Base-by-base conservation (phyloP, 2,329 filamentous ascomycete genomes). In the Geosmithia flava region DNA sequence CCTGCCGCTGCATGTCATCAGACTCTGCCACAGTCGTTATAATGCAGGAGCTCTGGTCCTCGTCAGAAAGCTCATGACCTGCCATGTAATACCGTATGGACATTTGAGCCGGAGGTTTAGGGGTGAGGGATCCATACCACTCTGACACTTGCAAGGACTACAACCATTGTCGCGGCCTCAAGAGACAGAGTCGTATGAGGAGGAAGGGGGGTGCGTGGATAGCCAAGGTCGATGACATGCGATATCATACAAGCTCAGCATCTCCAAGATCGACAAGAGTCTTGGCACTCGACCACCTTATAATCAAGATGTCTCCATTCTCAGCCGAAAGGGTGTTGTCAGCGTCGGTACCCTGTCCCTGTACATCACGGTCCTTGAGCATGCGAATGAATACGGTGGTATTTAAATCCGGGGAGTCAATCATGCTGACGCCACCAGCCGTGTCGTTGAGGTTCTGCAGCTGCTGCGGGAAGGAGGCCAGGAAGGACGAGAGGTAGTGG, bases 381-480 rank as follows among this genome's bases (percentile, higher is more conserved):
- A 86, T 74, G 52, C 91, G 74, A 41, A 89, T 80, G 64, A 98
- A 96, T 2, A 97, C 90, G 7, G 88, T 88, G 2, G 78, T 74
- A 51, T 93, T 85, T 45, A 81, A 68, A 61, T 97, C 93, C 0
- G 93, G 93, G 2, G 78, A 73, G 59, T 95, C 89, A 29, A 97
- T 80, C 93, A 98, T 98, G 67, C 79, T 89, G 49, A 91, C 83
- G 10, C 90, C 90, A 29, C 89, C 91, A 0, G 85, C 82, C 15
- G 85, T 87, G 68, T 98, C 93, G 66, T 97, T 94, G 48, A 98
- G 70, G 55, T 89, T 82, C 63, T 91, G 85, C 56, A 98, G 65
- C 44, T 79, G 73, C 15, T 78, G 68, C 1, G 93, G 93, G 57
- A 98, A 96, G 13, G 84, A 80, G 0, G 75, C 76, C 16, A 98